Base-by-base conservation (phyloP, 441 rosid genomes). In the Adansonia grandidieri region DNA sequence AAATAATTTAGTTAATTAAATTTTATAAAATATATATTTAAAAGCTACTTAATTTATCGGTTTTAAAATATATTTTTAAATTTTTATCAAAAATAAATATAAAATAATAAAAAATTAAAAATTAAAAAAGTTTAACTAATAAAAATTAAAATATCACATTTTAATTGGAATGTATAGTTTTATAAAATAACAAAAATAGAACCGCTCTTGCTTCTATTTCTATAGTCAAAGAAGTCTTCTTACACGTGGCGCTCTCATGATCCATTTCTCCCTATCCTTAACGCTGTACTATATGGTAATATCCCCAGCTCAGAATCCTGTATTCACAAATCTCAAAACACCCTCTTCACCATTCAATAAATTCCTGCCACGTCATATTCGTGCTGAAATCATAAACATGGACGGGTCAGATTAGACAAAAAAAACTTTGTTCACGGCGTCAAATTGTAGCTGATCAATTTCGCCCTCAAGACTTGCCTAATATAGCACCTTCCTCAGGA, bases 241-340 rank as follows among this genome's bases (percentile, higher is more conserved):
- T 62, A 65, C 78, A 74, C 78, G 84, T 78, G 83, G 24, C 79
- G 64, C 48, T 50, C 51, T 19, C 76, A 45, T 24, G n/a, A 64
- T 24, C 73, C 1, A 70, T 71, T 5, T 0, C 6, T 40, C 76
- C 28, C 76, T 19, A 73, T 75, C 85, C 73, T 22, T 42, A 69
- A 62, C 77, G 8, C 51, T 54, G 6, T 14, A 54, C 20, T 10
- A 8, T 28, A 9, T 0, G 9, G 57, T 60, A 66, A 66, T 64
- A 22, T 63, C 13, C 54, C 8, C 6, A 24, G 78, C 53, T 15
- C 5, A 6, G 2, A 64, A 57, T 84, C 71, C 8, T 10, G 1
- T 78, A 28, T 2, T 28, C 9, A 9, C 60, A 22, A 15, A 15
- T 15, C n/a, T 15, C 1, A 40, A 22, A 0, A 2, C 4, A 1